Evolutionary conservation across 2,329 filamentous ascomycete genomes (phyloP).

Genomic region (Scytalidium lignicola): DNA sequence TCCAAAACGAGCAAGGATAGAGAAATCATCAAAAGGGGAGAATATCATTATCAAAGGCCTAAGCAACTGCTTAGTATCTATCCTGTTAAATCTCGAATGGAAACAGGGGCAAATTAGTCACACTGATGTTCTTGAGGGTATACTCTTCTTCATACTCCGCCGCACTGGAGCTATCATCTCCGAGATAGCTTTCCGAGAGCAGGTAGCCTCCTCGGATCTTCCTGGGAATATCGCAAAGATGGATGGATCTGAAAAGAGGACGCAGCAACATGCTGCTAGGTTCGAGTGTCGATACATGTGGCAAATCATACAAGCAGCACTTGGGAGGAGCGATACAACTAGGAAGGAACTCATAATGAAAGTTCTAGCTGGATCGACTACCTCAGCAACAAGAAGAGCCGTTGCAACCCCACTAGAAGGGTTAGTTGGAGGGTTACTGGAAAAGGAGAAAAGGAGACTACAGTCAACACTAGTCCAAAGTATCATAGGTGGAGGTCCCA

Average conservation of each 20-base stretch:
- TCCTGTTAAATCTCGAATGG: conserved; percentile 17
- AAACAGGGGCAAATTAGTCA: conserved; percentile 18
- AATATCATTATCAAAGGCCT: conserved; percentile 18
- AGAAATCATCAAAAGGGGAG: conserved; percentile 5
- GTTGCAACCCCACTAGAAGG: background rate
- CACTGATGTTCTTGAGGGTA: conserved; percentile 34
- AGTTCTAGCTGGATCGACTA: conserved; percentile 9
- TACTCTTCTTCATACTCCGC: conserved; percentile 31
- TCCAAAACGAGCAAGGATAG: conserved; percentile 5
- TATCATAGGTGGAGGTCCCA: conserved; percentile 11
- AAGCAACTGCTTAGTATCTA: conserved; percentile 9
- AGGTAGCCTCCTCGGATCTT: conserved; percentile 16
- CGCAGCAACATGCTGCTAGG: background rate
- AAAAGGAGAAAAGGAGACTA: conserved; percentile 13
- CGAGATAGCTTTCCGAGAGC: conserved; percentile 33
- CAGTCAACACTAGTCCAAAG: conserved; percentile 20
- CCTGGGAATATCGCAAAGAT: conserved; percentile 15
- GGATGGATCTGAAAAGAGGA: background rate
- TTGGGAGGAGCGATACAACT: conserved; percentile 10
- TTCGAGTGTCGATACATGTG: conserved; percentile 17
- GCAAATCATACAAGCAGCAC: conserved; percentile 18
- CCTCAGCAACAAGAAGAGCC: background rate
- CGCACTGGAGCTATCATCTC: conserved; percentile 35
- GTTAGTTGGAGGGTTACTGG: conserved; percentile 9
- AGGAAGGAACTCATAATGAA: conserved; percentile 12